These are phyloP conservation scores for Suillus discolor DNA, from an alignment of 768 basidiomycete genomes.

Conservation along the genomic window DNA sequence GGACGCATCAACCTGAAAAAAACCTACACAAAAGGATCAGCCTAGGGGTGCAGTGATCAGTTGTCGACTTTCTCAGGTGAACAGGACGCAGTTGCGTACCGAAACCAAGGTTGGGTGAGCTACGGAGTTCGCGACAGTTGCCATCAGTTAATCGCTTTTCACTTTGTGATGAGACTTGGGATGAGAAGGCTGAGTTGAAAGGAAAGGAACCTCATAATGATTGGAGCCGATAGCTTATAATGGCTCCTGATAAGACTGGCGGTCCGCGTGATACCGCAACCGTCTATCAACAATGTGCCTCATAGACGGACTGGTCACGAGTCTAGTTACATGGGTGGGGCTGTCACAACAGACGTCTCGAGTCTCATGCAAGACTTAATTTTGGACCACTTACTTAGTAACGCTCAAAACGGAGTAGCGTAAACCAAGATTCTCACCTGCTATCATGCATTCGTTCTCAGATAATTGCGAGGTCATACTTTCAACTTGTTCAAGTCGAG, in stretches of 20 bases:
- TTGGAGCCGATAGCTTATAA: slow-evolving; percentile 3
- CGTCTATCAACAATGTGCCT: too few species aligned
- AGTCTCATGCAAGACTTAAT: not conserved
- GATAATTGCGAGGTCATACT: not conserved
- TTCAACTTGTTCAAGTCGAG: not conserved
- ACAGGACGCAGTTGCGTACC: slow-evolving; percentile 34
- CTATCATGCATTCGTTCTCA: not conserved
- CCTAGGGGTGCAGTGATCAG: slow-evolving; percentile 34
- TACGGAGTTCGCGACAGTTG: slow-evolving; percentile 62
- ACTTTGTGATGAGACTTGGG: not conserved
- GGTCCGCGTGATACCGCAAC: slow-evolving; percentile 5
- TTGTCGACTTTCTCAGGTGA: not conserved
- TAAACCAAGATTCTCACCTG: not conserved
- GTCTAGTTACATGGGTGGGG: too few species aligned
- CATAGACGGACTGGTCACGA: too few species aligned
- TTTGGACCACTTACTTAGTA: not conserved
- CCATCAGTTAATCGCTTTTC: slow-evolving; percentile 39
- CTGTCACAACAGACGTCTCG: too few species aligned
- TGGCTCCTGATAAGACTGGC: slow-evolving; percentile 6
- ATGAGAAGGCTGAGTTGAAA: slow-evolving; percentile 1
- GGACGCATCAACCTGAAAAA: not conserved
- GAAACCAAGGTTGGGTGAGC: slow-evolving; percentile 60
- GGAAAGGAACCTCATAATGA: not conserved
- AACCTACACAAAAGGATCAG: slow-evolving; percentile 70
- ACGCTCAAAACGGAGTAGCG: not conserved